Percentiles rank a stretch among this genome's conserved stretches.
Conservation (phyloP, 2,329 filamentous ascomycete genomes). For the Pseudogymnoascus pannorum region DNA sequence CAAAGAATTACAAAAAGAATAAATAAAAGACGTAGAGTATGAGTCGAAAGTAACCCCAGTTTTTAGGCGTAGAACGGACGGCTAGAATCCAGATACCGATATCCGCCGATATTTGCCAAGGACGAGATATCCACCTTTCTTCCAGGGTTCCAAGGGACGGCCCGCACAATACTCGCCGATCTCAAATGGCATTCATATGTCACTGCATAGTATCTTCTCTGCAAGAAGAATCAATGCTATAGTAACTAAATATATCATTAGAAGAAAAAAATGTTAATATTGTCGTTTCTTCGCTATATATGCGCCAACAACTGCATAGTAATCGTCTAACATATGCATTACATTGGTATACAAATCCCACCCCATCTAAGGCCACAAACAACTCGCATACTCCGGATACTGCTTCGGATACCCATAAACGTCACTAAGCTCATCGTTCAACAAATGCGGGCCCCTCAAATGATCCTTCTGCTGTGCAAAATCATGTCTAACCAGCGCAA, state of each 20-base stretch:
- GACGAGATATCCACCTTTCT: background rate
- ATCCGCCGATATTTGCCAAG: background rate
- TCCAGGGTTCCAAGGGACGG: too few species aligned
- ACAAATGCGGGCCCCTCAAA: constrained; percentile 19
- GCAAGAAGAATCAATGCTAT: background rate
- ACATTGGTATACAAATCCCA: background rate
- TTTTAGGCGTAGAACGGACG: background rate
- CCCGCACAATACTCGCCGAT: background rate
- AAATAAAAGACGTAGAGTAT: background rate
- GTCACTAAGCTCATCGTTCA: constrained; percentile 23
- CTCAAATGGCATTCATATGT: background rate
- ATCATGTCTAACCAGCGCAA: constrained; percentile 22
- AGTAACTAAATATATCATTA: background rate
- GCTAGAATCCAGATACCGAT: background rate
- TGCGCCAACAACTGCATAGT: background rate
- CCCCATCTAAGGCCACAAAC: constrained; percentile 21
- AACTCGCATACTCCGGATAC: constrained; percentile 21
- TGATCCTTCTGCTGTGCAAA: constrained; percentile 13
- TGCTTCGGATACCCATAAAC: constrained; percentile 18
- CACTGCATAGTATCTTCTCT: background rate
- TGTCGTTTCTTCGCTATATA: background rate
- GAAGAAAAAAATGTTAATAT: too few species aligned
- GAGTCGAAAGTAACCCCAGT: background rate
- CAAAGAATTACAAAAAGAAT: background rate
- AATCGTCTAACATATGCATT: background rate